These are phyloP conservation scores for Begonia loranthoides DNA, from an alignment of 306 rosid species.

Conservation along the genomic window DNA sequence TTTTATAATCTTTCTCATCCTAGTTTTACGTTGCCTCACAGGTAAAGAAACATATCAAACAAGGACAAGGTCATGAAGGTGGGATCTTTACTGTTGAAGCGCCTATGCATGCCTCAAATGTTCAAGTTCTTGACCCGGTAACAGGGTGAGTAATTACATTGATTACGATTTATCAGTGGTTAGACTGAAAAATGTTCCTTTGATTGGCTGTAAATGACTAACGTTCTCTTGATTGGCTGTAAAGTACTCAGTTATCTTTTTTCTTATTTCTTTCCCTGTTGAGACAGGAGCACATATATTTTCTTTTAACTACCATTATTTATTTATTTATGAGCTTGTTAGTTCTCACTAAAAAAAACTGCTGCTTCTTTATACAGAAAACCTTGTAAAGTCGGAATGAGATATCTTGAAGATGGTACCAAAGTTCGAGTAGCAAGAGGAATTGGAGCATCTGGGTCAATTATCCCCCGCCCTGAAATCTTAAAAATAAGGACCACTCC, in stretches of 20 bases:
- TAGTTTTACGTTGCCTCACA: slow-evolving; percentile 3
- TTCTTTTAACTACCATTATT: too few species aligned
- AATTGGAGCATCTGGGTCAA: slow-evolving; percentile 64
- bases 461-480: slow-evolving; percentile 87
- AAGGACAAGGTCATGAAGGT: slow-evolving; percentile 97
- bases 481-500: slow-evolving; percentile 76
- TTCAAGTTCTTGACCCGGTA: slow-evolving; percentile 71
- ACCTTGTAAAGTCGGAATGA: slow-evolving; percentile 73
- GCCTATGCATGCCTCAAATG: slow-evolving; percentile 81
- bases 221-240: too few species aligned
- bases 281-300: too few species aligned
- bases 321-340: too few species aligned
- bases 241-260: too few species aligned
- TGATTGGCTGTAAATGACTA: too few species aligned
- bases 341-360: too few species aligned
- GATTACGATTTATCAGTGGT: too few species aligned
- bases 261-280: too few species aligned
- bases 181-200: too few species aligned
- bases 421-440: slow-evolving; percentile 89
- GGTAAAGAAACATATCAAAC: slow-evolving; percentile 92
- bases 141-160: slow-evolving; percentile 41
- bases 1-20: too few species aligned
- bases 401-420: slow-evolving; percentile 88
- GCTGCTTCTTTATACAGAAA: slow-evolving; percentile 31
- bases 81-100: slow-evolving; percentile 93